Percentiles rank a stretch among this genome's conserved stretches.
phyloP scores from a whole-genome alignment of 108 stramenopile species.

The Nannochloropsis gaditana region DNA sequence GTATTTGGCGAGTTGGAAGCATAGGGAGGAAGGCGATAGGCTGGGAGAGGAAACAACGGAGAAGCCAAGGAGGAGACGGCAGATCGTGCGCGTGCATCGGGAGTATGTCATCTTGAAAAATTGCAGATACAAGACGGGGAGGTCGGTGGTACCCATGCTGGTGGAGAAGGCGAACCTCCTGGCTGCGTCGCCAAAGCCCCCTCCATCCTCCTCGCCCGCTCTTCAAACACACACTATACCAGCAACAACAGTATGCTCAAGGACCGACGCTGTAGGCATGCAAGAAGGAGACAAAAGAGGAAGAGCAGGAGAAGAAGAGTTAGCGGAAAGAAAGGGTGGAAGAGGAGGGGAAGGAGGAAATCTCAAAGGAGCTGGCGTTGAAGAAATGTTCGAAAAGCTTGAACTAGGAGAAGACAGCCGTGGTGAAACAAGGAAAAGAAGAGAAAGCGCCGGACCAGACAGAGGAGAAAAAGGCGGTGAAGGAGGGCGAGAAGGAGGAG shows the following conservation, averaged over 20 bases:
- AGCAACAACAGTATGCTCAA: neutral
- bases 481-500: neutral
- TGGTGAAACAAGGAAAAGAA: neutral
- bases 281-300: too few species aligned
- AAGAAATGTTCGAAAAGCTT: too few species aligned
- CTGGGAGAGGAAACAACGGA: neutral
- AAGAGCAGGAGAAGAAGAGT: too few species aligned
- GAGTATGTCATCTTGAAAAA: neutral
- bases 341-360: too few species aligned
- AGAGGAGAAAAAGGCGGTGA: neutral
- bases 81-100: neutral
- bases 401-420: too few species aligned
- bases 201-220: neutral
- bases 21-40: neutral
- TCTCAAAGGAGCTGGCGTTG: too few species aligned
- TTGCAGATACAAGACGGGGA: neutral
- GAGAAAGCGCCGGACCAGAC: neutral
- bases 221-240: neutral
- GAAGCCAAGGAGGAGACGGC: neutral
- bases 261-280: too few species aligned
- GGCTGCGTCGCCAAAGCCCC: neutral
- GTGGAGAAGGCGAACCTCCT: neutral
- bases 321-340: too few species aligned
- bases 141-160: neutral
- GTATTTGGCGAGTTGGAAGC: neutral